A percentile compares a stretch with the other conserved stretches of the same genome.
These are phyloP conservation scores for Scleromitrula shiraiana DNA, from an alignment of 2,329 filamentous ascomycete species.

Conservation along the genomic window DNA sequence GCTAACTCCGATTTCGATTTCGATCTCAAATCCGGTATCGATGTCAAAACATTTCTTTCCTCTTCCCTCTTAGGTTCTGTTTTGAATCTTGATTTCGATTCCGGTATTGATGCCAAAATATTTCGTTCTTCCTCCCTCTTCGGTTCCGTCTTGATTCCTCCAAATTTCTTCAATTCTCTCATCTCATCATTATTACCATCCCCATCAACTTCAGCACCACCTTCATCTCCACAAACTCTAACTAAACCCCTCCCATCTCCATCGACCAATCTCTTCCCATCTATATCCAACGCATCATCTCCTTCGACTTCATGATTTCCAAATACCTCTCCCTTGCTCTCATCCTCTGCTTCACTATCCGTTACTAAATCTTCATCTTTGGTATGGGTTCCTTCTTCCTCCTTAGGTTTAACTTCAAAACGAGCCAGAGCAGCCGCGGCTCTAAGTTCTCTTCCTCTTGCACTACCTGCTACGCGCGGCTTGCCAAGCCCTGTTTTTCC, in stretches of 20 bases:
- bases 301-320: constrained; percentile 34
- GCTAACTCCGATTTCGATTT: too few relatives aligned
- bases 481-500: constrained; percentile 45
- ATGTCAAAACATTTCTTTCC: background rate
- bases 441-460: constrained; percentile 50
- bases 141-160: constrained; percentile 31
- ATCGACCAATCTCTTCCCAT: constrained; percentile 59
- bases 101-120: too few relatives aligned
- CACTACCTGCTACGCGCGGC: constrained; percentile 52
- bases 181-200: constrained; percentile 46
- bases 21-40: too few relatives aligned
- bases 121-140: background rate
- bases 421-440: constrained; percentile 53
- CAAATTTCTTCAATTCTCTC: constrained; percentile 62
- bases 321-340: constrained; percentile 41
- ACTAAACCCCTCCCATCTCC: constrained; percentile 59
- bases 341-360: constrained; percentile 37
- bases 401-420: constrained; percentile 42
- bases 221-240: constrained; percentile 67
- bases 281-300: constrained; percentile 52
- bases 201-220: constrained; percentile 57
- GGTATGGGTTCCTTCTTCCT: constrained; percentile 32
- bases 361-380: constrained; percentile 33
- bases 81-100: background rate
- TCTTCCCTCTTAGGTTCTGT: background rate